Conservation (phyloP, 192 early-diverging fungal genomes). For the Spinellus fusiger region DNA sequence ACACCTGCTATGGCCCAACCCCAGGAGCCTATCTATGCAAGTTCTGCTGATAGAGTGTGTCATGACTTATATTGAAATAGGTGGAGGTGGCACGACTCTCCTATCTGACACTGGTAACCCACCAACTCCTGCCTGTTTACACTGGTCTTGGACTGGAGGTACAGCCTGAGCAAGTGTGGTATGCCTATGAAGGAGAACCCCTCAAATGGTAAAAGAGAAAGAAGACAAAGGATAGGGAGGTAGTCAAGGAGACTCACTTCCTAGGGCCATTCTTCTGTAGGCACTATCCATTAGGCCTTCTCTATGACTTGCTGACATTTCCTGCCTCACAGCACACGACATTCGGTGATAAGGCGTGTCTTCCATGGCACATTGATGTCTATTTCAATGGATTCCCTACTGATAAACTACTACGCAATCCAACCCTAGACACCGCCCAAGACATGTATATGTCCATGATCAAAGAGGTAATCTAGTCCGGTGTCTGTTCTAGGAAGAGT, state of each 20-base stretch:
- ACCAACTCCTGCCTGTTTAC: constrained; percentile 43
- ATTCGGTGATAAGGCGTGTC: constrained; percentile 17
- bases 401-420: constrained; percentile 56
- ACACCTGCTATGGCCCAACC: constrained; percentile 13
- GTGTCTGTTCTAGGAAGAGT: no score
- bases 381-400: constrained; percentile 70
- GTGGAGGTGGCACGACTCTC: constrained; percentile 51
- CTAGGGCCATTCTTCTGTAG: constrained; percentile 24
- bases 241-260: no score
- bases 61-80: constrained; percentile 19
- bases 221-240: no score
- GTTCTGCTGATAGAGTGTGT: background rate
- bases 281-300: constrained; percentile 84
- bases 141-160: constrained; percentile 36
- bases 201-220: constrained; percentile 64
- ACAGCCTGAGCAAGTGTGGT: constrained; percentile 61
- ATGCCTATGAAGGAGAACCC: constrained; percentile 60
- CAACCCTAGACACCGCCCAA: constrained; percentile 48
- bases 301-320: constrained; percentile 59
- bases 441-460: constrained; percentile 86
- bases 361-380: constrained; percentile 78
- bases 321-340: constrained; percentile 9
- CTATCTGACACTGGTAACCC: constrained; percentile 55
- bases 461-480: constrained; percentile 63
- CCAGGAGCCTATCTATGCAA: constrained; percentile 33